A percentile compares a stretch with the other conserved stretches of the same genome.
Evolutionary conservation across 805 yeast species (phyloP).

Genomic region (Kazachstania psychrophila): DNA sequence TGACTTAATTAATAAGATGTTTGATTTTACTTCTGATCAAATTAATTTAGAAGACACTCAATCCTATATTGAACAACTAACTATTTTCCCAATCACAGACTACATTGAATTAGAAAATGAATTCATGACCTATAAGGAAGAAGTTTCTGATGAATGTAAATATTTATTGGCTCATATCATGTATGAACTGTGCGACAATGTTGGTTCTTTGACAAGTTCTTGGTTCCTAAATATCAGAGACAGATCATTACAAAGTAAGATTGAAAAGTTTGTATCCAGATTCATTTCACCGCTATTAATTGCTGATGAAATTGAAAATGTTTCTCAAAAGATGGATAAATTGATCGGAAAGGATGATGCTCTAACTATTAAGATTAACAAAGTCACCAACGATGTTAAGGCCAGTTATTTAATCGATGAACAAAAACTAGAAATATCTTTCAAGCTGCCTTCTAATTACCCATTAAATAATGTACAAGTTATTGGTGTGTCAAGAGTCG

Average conservation of each 20-base stretch:
- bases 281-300: constrained; percentile 59
- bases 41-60: constrained; percentile 33
- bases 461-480: constrained; percentile 73
- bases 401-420: constrained; percentile 76
- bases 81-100: constrained; percentile 2
- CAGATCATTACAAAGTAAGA: constrained; percentile 46
- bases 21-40: constrained; percentile 46
- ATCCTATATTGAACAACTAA: constrained; percentile 20
- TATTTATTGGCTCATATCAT: constrained; percentile 21
- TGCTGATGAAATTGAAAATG: constrained; percentile 44
- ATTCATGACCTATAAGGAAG: constrained; percentile 20
- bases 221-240: constrained; percentile 72
- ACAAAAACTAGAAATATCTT: constrained; percentile 70
- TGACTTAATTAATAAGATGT: constrained; percentile 40
- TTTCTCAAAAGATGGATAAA: constrained; percentile 34
- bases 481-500: constrained; percentile 69
- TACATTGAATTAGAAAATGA: constrained; percentile 1
- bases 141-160: constrained; percentile 23
- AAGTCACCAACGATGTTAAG: constrained; percentile 55
- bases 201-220: constrained; percentile 27
- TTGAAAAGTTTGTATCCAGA: constrained; percentile 54
- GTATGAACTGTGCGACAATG: constrained; percentile 22
- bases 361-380: constrained; percentile 51
- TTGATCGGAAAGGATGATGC: constrained; percentile 32
- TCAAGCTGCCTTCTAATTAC: constrained; percentile 61